A percentile compares a stretch with the other conserved stretches of the same genome.
phyloP scores from a whole-genome alignment of 176 grass and related monocot genomes.

The Themeda triandra region DNA sequence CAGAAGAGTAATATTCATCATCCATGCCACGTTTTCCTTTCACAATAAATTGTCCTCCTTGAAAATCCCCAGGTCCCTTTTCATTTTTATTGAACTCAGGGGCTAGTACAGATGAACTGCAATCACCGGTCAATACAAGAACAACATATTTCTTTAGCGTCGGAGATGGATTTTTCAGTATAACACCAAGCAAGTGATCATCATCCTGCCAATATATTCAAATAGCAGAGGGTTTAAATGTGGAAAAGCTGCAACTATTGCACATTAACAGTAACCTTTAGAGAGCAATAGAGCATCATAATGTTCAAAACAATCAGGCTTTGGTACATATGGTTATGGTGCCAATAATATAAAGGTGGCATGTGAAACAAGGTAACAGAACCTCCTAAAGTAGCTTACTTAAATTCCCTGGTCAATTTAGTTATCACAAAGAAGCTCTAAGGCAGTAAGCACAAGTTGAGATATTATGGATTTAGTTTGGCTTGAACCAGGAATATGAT shows the following conservation, averaged over 20 bases:
- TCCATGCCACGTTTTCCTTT: slow-evolving; percentile 95
- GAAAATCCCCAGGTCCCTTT: slow-evolving; percentile 52
- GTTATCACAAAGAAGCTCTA: slow-evolving; percentile 1
- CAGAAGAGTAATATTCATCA: slow-evolving; percentile 79
- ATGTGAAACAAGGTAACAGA: background rate
- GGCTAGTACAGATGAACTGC: slow-evolving; percentile 43
- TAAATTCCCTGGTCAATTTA: background rate
- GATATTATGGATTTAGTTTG: background rate
- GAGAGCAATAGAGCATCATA: background rate
- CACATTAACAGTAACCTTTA: slow-evolving; percentile 12
- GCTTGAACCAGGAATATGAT: background rate
- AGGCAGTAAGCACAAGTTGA: background rate
- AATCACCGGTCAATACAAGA: slow-evolving; percentile 70
- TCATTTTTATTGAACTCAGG: slow-evolving; percentile 41
- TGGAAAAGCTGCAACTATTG: background rate
- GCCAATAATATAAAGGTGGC: background rate
- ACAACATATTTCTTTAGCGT: slow-evolving; percentile 67
- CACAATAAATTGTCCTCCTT: slow-evolving; percentile 72
- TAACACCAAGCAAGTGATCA: slow-evolving; percentile 83
- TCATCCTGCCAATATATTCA: slow-evolving; percentile 64
- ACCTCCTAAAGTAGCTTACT: background rate
- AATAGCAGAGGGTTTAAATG: slow-evolving; percentile 4
- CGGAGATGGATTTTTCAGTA: slow-evolving; percentile 69
- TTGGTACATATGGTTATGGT: background rate
- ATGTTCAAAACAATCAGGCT: background rate